Evolutionary conservation across 345 rosid species (phyloP), one percentile per base, ranked within the genome.

Genomic region (Pseudoturritis turrita): DNA sequence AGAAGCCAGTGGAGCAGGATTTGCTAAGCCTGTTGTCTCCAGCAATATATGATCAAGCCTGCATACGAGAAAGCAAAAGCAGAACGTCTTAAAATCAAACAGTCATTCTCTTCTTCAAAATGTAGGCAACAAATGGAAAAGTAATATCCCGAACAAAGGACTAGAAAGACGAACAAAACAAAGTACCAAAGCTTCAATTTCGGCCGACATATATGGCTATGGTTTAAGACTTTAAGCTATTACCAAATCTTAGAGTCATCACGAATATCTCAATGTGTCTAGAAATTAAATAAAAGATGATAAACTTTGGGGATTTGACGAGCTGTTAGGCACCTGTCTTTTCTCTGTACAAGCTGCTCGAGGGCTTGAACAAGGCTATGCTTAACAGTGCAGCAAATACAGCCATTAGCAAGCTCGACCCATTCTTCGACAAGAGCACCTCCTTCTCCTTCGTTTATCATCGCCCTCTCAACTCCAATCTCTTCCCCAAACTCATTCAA

Each of bases 1-100:
- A 58, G 97, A 89, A 6, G 98, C 97, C 57, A 89, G 70, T 19
- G 97, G 97, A 78, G 93, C 98, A 11, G 98, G 97, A 74, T 95
- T 95, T 0, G 96, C 99, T 66, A 95, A 81, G 67, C 99, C 97
- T n/a, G 99, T 91, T n/a, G 97, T 95, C 87, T 91, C 97, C 46
- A 95, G 78, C 71, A 95, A 78, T 67, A 95, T 95, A 74, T 91
- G 97, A 84, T 95, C 99, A 41, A 91, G 92, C 75, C 96, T 89
- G 65, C 70, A 67, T 22, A 10, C 36, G 64, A 62, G 41, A 59
- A 60, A 63, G 40, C 41, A 70, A 41, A 44, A 59, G 33, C 26
- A 25, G 26, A 25, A 25, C 26, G 26, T 25, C 26, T 25, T 25
- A 25, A 25, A 25, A 25, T 25, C 26, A 25, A 25, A 25, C 26